A percentile compares a stretch with the other conserved stretches of the same genome.
phyloP scores from a whole-genome alignment of 306 rosid genomes.

The Trichosanthes cucumerina region DNA sequence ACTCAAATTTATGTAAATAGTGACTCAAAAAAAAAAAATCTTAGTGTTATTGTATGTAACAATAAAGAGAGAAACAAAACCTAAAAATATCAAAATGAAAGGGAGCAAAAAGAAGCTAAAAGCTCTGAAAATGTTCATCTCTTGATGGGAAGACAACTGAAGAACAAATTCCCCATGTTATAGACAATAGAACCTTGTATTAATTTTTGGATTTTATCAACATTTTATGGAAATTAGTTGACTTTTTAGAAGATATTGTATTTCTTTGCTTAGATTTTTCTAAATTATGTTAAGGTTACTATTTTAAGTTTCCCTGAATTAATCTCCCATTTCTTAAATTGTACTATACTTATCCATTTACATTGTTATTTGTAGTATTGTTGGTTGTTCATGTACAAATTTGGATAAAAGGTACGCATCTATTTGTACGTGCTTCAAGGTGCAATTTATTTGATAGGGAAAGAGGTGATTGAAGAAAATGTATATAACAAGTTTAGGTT shows the following conservation, averaged over 20 bases:
- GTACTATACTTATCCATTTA: neutral
- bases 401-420: too few relatives aligned
- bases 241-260: neutral
- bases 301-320: neutral
- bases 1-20: neutral
- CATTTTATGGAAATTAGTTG: neutral
- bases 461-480: too few relatives aligned
- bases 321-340: neutral
- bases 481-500: too few relatives aligned
- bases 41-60: too few relatives aligned
- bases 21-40: too few relatives aligned
- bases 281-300: too few relatives aligned
- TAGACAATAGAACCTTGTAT: neutral
- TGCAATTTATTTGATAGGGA: too few relatives aligned
- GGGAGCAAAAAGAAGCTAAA: conserved; percentile 19
- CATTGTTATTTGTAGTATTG: neutral
- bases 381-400: too few relatives aligned
- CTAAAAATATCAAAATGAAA: conserved; percentile 33
- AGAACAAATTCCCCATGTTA: neutral
- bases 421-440: too few relatives aligned
- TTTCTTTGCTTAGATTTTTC: neutral
- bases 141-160: neutral
- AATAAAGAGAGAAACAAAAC: too few relatives aligned
- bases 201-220: neutral
- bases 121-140: conserved; percentile 33